Conservation (phyloP, 1,284 basidiomycete genomes). For the Tilletiaria anomala region DNA sequence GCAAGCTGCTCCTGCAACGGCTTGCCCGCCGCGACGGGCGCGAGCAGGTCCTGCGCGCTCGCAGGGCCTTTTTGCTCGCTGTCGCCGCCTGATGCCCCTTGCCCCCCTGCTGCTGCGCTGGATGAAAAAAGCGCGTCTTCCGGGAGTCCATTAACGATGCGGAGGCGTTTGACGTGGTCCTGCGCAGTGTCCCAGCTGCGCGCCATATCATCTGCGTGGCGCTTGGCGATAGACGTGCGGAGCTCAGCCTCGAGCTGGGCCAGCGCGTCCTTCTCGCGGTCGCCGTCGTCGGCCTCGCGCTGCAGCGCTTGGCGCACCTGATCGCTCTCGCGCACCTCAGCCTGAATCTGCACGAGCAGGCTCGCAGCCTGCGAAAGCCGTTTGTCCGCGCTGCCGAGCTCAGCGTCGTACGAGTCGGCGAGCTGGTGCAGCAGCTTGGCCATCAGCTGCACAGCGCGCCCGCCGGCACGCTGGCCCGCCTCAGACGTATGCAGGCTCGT, state of each 20-base stretch:
- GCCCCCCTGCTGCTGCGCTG: background rate
- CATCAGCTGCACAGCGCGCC: slow-evolving; percentile 59
- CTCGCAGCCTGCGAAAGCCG: slow-evolving; percentile 82
- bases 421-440: slow-evolving; percentile 74
- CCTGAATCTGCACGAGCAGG: slow-evolving; percentile 70
- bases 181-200: slow-evolving; percentile 21
- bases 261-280: slow-evolving; percentile 52
- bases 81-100: slow-evolving; percentile 3
- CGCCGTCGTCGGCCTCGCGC: slow-evolving; percentile 52
- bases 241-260: slow-evolving; percentile 55
- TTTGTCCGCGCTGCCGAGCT: slow-evolving; percentile 78
- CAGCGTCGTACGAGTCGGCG: slow-evolving; percentile 82
- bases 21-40: slow-evolving; percentile 7
- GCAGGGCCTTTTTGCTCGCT: background rate
- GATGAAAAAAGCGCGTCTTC: slow-evolving; percentile 9
- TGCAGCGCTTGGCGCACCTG: slow-evolving; percentile 55
- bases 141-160: slow-evolving; percentile 13
- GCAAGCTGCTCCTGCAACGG: slow-evolving; percentile 8
- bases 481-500: slow-evolving; percentile 56
- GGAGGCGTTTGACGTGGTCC: slow-evolving; percentile 14
- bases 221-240: slow-evolving; percentile 58
- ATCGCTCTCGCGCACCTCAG: slow-evolving; percentile 78
- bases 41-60: slow-evolving; percentile 6
- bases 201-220: slow-evolving; percentile 47
- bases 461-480: slow-evolving; percentile 73